Evolutionary conservation across 1,284 basidiomycete species (phyloP), one percentile per base, ranked within the genome.

Genomic region (Ustilago esculenta): DNA sequence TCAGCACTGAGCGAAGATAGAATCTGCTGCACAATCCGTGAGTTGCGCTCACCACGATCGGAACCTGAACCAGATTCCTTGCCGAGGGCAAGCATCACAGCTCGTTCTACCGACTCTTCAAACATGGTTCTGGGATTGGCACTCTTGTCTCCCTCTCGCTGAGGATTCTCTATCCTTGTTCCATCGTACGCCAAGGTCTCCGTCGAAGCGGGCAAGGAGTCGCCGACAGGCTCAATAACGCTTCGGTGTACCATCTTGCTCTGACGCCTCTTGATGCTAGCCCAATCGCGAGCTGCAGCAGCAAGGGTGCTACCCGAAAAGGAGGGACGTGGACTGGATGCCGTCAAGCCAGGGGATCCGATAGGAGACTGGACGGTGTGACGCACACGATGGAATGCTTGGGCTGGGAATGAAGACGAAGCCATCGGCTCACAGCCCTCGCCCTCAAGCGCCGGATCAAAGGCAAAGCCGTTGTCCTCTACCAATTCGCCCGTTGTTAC

Each of bases 271-370:
- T 52, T 64, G 32, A 64, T 64, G 49, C 61, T 57, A 2, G 61
- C 47, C 66, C 66, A 70, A 44, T 70, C 66, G 39, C 66, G 66
- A 14, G 66, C 66, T 2, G 66, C 66, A 8, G 60, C 66, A 9
- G 60, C 66, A 9, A 70, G 48, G 3, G 66, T 70, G 56, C 66
- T 70, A 10, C 52, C 56, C 14, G 59, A 70, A 25, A 70, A 70
- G 11, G 60, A 64, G 9, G 51, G 29, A 14, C 66, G 66, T 6
- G 66, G 65, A 21, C 58, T 63, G 9, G 24, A 27, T 3, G 37
- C n/a, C 7, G 25, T 32, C 18, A 39, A 32, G 8, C 37, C 36
- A 14, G 58, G 51, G 3, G 46, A 42, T 14, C 40, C 30, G 14
- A 18, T 17, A 14, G 40, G 14, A 20, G 23, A 32, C 14, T n/a